phyloP scores from a whole-genome alignment of 1,284 basidiomycete genomes.

The Trichosporon inkin region DNA sequence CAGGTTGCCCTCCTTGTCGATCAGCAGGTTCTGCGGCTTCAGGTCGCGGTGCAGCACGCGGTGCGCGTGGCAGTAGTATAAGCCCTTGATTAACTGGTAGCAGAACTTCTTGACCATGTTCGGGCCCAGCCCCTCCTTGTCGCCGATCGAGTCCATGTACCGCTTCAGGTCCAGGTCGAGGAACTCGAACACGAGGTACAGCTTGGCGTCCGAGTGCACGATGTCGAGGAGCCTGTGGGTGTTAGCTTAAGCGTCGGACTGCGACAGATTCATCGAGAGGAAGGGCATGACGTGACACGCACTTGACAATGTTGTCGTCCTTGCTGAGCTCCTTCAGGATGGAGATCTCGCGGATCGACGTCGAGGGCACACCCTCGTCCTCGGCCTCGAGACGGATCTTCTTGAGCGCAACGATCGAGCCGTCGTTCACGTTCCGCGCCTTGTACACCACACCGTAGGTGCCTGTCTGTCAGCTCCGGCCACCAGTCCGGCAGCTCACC shows the following conservation, averaged over 20 bases:
- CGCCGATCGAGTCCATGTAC: conserved; percentile 98
- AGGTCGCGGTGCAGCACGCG: conserved; percentile 95
- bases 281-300: conserved; percentile 20
- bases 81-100: conserved; percentile 93
- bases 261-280: background rate
- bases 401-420: conserved; percentile 84
- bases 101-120: conserved; percentile 70
- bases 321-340: conserved; percentile 86
- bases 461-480: conserved; percentile 55
- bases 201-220: conserved; percentile 95
- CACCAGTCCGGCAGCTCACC: conserved; percentile 33
- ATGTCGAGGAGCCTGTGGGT: conserved; percentile 86
- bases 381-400: conserved; percentile 98
- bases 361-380: conserved; percentile 89
- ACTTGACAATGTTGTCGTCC: conserved; percentile 87
- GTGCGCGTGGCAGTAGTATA: conserved; percentile 98
- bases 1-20: conserved; percentile 93
- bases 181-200: conserved; percentile 97
- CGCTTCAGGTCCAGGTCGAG: conserved; percentile 98
- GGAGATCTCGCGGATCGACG: conserved; percentile 95
- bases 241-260: background rate
- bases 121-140: conserved; percentile 88
- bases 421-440: conserved; percentile 70
- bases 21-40: conserved; percentile 95
- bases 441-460: conserved; percentile 99